Conservation (phyloP, 176 grass and related monocot genomes). For the Paspalum notatum region DNA sequence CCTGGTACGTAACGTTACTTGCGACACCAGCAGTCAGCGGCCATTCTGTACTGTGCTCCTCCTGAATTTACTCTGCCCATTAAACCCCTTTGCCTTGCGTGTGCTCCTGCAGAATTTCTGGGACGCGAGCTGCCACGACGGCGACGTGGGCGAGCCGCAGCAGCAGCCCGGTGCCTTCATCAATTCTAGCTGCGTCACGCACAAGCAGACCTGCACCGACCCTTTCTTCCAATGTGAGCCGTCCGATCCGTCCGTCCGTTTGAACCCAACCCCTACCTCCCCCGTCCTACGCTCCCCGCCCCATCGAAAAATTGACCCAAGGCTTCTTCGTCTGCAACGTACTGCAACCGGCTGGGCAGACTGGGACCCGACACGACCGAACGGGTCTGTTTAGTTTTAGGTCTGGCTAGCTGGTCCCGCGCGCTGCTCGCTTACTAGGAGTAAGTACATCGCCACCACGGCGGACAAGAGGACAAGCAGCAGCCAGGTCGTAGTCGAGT, state of each 20-base stretch:
- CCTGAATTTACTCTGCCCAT: slow-evolving; percentile 23
- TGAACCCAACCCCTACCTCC: neutral
- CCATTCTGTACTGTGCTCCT: neutral
- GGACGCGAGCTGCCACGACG: slow-evolving; percentile 52
- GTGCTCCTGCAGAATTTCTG: slow-evolving; percentile 63
- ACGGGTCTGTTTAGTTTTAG: slow-evolving; percentile 24
- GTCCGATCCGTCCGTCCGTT: neutral
- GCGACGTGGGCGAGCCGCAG: slow-evolving; percentile 42
- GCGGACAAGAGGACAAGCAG: slow-evolving; percentile 44
- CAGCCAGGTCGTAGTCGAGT: slow-evolving; percentile 12
- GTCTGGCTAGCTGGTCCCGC: neutral
- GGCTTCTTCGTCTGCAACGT: slow-evolving; percentile 6
- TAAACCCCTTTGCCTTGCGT: neutral
- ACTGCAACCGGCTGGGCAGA: neutral
- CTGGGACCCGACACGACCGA: neutral
- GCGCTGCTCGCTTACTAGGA: neutral
- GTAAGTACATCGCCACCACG: slow-evolving; percentile 20
- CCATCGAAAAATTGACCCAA: neutral
- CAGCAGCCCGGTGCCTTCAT: slow-evolving; percentile 47
- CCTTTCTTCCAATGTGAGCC: slow-evolving; percentile 33
- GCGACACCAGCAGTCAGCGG: too few relatives aligned
- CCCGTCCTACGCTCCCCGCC: neutral
- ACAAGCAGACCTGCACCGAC: slow-evolving; percentile 33
- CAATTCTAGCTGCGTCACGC: slow-evolving; percentile 44
- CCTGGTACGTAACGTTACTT: slow-evolving; percentile 44